Evolutionary conservation across 345 rosid species (phyloP).

Genomic region (Tarenaya hassleriana): DNA sequence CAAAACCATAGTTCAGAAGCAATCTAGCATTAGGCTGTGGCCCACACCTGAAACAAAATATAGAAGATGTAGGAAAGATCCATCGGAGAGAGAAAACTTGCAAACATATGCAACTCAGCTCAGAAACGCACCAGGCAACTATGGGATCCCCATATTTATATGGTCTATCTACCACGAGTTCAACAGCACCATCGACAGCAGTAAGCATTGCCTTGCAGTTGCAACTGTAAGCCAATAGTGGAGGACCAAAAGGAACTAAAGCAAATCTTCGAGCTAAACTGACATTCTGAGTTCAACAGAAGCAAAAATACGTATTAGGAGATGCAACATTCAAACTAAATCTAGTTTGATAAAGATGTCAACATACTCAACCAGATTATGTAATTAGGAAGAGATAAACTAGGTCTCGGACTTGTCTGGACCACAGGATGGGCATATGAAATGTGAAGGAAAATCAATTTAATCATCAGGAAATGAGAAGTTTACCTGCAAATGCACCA

Average conservation of each 20-base stretch:
- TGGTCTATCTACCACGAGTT: slow-evolving; percentile 76
- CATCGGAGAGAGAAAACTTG: slow-evolving; percentile 19
- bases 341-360: slow-evolving; percentile 4
- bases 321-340: slow-evolving; percentile 18
- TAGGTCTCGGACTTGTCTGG: background rate
- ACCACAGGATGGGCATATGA: slow-evolving; percentile 1
- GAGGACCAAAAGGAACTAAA: slow-evolving; percentile 97
- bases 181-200: slow-evolving; percentile 76
- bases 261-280: slow-evolving; percentile 96
- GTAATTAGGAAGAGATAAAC: background rate
- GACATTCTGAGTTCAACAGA: slow-evolving; percentile 63
- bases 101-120: slow-evolving; percentile 7
- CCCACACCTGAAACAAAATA: slow-evolving; percentile 63
- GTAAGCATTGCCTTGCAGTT: slow-evolving; percentile 91
- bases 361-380: slow-evolving; percentile 1
- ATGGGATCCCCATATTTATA: slow-evolving; percentile 89
- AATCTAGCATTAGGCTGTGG: slow-evolving; percentile 90
- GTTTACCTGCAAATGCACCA: slow-evolving; percentile 88
- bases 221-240: slow-evolving; percentile 84
- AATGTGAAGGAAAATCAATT: slow-evolving; percentile 9
- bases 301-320: slow-evolving; percentile 14
- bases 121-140: slow-evolving; percentile 65
- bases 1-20: slow-evolving; percentile 92
- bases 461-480: slow-evolving; percentile 5
- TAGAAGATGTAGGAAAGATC: slow-evolving; percentile 15